Conservation (phyloP, 768 basidiomycete genomes). For the Kwoniella pini region DNA sequence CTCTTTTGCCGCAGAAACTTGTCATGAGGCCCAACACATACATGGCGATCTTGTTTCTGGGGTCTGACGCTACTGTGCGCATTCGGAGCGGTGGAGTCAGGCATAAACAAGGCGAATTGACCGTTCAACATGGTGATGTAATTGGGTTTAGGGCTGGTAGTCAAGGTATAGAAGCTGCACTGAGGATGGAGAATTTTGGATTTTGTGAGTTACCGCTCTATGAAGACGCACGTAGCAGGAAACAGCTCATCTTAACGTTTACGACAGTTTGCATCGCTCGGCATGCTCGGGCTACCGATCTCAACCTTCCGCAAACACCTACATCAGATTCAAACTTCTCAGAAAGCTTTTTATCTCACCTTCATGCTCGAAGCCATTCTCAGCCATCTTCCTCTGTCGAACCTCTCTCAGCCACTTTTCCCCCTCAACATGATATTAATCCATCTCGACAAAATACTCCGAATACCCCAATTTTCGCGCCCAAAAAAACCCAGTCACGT, state of each 20-base stretch:
- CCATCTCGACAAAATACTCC: too few relatives aligned
- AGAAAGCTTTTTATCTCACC: background rate
- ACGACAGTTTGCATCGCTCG: slow-evolving; percentile 42
- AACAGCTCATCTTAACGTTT: too few relatives aligned
- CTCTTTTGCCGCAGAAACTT: slow-evolving; percentile 7
- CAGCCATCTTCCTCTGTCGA: slow-evolving; percentile 1
- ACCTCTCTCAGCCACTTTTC: background rate
- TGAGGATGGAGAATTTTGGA: slow-evolving; percentile 41
- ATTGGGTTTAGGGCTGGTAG: slow-evolving; percentile 31
- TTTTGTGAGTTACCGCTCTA: slow-evolving; percentile 44
- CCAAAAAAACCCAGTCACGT: background rate
- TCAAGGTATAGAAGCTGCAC: slow-evolving; percentile 30
- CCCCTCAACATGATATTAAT: background rate
- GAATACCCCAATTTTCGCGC: background rate
- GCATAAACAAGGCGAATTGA: slow-evolving; percentile 25
- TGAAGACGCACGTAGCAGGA: too few relatives aligned
- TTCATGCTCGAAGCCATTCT: background rate
- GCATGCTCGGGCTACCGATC: slow-evolving; percentile 17
- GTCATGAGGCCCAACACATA: slow-evolving; percentile 10
- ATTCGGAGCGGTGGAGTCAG: slow-evolving; percentile 3
- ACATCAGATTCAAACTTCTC: slow-evolving; percentile 1
- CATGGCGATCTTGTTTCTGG: slow-evolving; percentile 39
- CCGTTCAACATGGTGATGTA: slow-evolving; percentile 47
- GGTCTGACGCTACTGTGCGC: slow-evolving; percentile 33
- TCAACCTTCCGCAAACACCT: background rate